A percentile compares a stretch with the other conserved stretches of the same genome.
Conservation (phyloP, 164 flowering plant genomes). For the Dillenia suffruticosa region DNA sequence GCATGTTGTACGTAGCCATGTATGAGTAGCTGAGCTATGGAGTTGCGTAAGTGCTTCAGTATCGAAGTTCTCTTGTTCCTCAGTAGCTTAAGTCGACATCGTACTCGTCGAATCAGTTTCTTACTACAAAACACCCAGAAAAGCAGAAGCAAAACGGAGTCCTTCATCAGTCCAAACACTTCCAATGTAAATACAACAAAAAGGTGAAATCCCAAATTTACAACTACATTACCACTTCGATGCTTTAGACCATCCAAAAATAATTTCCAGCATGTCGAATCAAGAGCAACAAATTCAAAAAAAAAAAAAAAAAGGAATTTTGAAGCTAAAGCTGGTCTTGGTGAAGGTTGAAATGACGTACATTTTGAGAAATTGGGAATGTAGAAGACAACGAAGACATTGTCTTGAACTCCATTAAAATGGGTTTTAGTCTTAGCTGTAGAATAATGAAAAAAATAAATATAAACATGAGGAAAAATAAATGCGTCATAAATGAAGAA, state of each 20-base stretch:
- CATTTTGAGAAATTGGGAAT: no score
- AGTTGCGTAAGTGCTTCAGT: constrained; percentile 43
- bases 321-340: not conserved
- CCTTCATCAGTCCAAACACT: no score
- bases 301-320: not conserved
- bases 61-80: constrained; percentile 62
- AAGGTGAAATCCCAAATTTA: not conserved
- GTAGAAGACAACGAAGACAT: no score
- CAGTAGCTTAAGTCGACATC: constrained; percentile 63
- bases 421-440: no score
- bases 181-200: not conserved
- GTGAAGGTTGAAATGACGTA: not conserved
- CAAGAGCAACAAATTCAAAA: not conserved
- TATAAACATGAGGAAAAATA: no score
- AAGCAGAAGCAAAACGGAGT: not conserved
- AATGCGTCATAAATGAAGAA: no score
- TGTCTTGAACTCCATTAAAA: no score
- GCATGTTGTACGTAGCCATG: constrained; percentile 47
- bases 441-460: no score
- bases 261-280: constrained; percentile 33
- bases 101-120: constrained; percentile 50
- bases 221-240: constrained; percentile 54
- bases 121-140: constrained; percentile 42
- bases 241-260: constrained; percentile 82
- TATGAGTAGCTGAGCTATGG: constrained; percentile 55